Evolutionary conservation across 768 basidiomycete genomes (phyloP).

Genomic region (Lyophyllum atratum): DNA sequence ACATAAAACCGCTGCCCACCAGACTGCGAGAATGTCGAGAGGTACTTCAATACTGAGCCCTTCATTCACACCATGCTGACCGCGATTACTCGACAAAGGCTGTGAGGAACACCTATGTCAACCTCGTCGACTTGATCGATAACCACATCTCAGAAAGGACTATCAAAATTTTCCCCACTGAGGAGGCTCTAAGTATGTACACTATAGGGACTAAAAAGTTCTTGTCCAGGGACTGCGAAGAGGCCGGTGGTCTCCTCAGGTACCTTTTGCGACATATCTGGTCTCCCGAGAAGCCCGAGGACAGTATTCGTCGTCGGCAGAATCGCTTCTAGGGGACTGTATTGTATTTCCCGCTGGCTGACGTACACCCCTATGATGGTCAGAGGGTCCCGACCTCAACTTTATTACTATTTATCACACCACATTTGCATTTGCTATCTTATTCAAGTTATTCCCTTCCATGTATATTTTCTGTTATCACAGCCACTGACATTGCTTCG

Average conservation of each 20-base stretch:
- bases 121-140: constrained; percentile 41
- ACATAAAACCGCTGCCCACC: constrained; percentile 29
- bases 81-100: constrained; percentile 8
- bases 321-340: too few relatives aligned
- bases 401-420: background rate
- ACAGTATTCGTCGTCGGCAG: too few relatives aligned
- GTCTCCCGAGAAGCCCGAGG: background rate
- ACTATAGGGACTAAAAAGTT: constrained; percentile 22
- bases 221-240: constrained; percentile 31
- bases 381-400: background rate
- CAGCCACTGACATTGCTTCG: too few relatives aligned
- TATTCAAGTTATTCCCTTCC: background rate
- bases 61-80: too few relatives aligned
- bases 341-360: too few relatives aligned
- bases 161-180: constrained; percentile 23
- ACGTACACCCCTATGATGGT: background rate
- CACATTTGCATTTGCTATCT: background rate
- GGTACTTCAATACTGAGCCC: constrained; percentile 28
- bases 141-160: constrained; percentile 4
- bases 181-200: constrained; percentile 32
- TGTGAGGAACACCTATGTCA: constrained; percentile 33
- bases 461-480: too few relatives aligned
- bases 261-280: constrained; percentile 32
- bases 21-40: constrained; percentile 24
- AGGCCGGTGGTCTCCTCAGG: constrained; percentile 32